These are phyloP conservation scores for Candida mesenterica DNA, from an alignment of 1,139 yeast species.

Conservation along the genomic window DNA sequence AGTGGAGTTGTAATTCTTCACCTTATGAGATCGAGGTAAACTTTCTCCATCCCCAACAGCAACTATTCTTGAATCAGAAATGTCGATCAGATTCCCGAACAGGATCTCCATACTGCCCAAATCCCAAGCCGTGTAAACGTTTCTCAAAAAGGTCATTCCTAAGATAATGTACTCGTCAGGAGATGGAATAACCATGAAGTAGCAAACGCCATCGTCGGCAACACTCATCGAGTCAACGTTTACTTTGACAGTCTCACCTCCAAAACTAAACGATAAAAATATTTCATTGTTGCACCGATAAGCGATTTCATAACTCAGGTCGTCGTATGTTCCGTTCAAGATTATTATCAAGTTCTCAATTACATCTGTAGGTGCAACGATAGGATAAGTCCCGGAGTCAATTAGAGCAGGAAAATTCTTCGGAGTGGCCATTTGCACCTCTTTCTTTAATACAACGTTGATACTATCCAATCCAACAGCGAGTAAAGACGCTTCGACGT, in stretches of 20 bases:
- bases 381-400: slow-evolving; percentile 7
- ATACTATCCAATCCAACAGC: slow-evolving; percentile 8
- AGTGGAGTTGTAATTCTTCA: not conserved
- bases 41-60: slow-evolving; percentile 4
- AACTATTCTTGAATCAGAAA: not conserved
- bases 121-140: slow-evolving; percentile 7
- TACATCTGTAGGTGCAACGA: slow-evolving; percentile 4
- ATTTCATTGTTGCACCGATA: slow-evolving; percentile 3
- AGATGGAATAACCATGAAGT: slow-evolving; percentile 2
- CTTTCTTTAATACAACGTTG: slow-evolving; percentile 1
- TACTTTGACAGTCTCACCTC: slow-evolving; percentile 2
- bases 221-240: slow-evolving; percentile 2
- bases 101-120: slow-evolving; percentile 7
- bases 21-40: slow-evolving; percentile 2
- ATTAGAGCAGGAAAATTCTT: slow-evolving; percentile 7
- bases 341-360: slow-evolving; percentile 2
- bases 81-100: slow-evolving; percentile 7
- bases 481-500: slow-evolving; percentile 4
- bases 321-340: slow-evolving; percentile 1
- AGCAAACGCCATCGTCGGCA: slow-evolving; percentile 1
- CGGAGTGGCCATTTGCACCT: slow-evolving; percentile 2
- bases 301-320: not conserved
- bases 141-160: slow-evolving; percentile 5
- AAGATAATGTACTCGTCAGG: slow-evolving; percentile 6
- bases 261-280: slow-evolving; percentile 4